A percentile compares a stretch with the other conserved stretches of the same genome.
Evolutionary conservation across 331 rosid species (phyloP).

Genomic region (Spiraea crenata): DNA sequence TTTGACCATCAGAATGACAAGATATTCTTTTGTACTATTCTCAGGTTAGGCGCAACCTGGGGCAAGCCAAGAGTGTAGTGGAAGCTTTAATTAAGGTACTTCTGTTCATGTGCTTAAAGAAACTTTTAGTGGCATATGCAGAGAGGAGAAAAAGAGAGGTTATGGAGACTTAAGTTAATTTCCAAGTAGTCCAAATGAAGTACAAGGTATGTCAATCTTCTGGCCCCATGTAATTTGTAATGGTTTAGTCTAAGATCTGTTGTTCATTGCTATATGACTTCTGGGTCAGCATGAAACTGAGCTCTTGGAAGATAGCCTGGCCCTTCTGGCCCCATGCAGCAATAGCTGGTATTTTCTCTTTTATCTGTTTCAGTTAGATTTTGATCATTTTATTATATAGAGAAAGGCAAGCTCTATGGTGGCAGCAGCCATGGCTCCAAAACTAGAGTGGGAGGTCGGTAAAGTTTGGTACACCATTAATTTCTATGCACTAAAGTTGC

Average conservation of each 20-base stretch:
- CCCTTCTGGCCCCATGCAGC: no score
- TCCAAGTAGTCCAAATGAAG: slow-evolving; percentile 92
- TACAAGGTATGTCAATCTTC: slow-evolving; percentile 56
- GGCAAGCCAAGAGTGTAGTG: slow-evolving; percentile 91
- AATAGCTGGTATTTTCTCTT: no score
- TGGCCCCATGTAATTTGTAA: slow-evolving; percentile 2
- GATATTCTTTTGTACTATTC: slow-evolving; percentile 7
- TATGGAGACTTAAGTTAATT: slow-evolving; percentile 86
- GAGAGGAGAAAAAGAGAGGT: slow-evolving; percentile 91
- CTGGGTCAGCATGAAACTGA: slow-evolving; percentile 73
- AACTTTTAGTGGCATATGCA: slow-evolving; percentile 33
- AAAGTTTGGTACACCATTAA: slow-evolving; percentile 2
- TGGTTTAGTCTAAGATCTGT: slow-evolving; percentile 14
- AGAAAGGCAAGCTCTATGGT: slow-evolving; percentile 97
- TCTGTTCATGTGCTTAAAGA: slow-evolving; percentile 26
- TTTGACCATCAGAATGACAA: slow-evolving; percentile 5
- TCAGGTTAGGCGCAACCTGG: slow-evolving; percentile 98
- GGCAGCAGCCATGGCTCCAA: slow-evolving; percentile 81
- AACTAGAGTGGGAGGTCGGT: slow-evolving; percentile 92
- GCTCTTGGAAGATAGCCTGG: slow-evolving; percentile 83
- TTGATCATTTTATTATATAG: slow-evolving; percentile 30
- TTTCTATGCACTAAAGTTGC: not conserved
- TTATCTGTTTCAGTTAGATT: slow-evolving; percentile 8
- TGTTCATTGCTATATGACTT: slow-evolving; percentile 18
- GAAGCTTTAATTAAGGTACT: slow-evolving; percentile 91